Conservation (phyloP, 108 stramenopile species). For the Skeletonema marinoi region DNA sequence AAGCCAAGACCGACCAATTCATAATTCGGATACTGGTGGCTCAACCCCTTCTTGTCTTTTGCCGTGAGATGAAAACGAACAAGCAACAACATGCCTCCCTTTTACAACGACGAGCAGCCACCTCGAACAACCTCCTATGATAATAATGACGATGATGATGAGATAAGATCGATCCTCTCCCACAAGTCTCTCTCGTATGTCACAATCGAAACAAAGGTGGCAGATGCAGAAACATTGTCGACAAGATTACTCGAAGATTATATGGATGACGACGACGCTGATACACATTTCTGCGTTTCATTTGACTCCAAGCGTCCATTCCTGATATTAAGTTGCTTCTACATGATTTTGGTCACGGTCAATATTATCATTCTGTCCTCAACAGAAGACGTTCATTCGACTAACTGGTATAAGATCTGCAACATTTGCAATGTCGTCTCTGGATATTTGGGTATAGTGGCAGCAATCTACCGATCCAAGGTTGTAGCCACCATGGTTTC, state of each 20-base stretch:
- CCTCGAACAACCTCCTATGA: background rate
- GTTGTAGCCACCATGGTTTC: background rate
- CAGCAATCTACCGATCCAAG: background rate
- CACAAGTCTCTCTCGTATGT: background rate
- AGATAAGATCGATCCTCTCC: background rate
- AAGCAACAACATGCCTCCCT: background rate
- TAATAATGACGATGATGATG: background rate
- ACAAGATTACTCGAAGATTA: slow-evolving; percentile 1
- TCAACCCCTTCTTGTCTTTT: background rate
- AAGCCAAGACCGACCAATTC: too few relatives aligned
- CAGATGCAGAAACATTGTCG: slow-evolving; percentile 1
- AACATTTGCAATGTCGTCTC: background rate
- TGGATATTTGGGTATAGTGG: background rate
- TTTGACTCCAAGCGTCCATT: background rate
- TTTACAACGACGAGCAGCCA: background rate
- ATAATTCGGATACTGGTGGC: background rate
- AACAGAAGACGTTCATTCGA: background rate
- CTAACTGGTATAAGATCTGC: background rate
- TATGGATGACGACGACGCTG: background rate
- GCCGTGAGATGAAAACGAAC: background rate
- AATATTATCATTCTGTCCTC: background rate
- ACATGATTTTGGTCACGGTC: background rate
- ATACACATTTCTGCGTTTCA: background rate
- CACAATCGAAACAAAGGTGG: background rate
- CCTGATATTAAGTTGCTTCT: background rate